A percentile compares a stretch with the other conserved stretches of the same genome.
These are phyloP conservation scores for Calvatia gigantea DNA, from an alignment of 768 basidiomycete species.

Conservation along the genomic window DNA sequence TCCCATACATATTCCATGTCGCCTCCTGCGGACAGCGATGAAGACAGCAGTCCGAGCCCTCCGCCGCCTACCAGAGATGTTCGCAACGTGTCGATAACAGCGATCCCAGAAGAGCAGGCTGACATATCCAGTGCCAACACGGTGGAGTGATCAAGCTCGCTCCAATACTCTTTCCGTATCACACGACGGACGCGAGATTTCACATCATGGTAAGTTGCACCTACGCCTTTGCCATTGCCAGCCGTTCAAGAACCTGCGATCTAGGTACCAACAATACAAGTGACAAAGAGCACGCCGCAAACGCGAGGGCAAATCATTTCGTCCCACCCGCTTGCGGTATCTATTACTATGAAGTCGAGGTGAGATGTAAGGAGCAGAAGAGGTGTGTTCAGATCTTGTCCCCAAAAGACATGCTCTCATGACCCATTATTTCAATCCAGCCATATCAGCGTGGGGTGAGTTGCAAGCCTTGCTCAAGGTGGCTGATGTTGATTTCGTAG, in stretches of 20 bases:
- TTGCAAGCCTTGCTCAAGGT: constrained; percentile 4
- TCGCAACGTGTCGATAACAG: constrained; percentile 17
- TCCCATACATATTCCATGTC: constrained; percentile 30
- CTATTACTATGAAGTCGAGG: constrained; percentile 91
- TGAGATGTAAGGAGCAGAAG: constrained; percentile 75
- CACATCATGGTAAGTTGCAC: constrained; percentile 54
- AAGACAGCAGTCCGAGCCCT: constrained; percentile 54
- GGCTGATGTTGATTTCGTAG: constrained; percentile 29
- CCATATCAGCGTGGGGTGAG: constrained; percentile 80
- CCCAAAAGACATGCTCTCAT: constrained; percentile 14
- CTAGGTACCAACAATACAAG: constrained; percentile 51
- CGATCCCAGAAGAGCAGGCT: constrained; percentile 35
- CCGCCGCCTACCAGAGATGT: constrained; percentile 31
- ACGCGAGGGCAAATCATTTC: constrained; percentile 72
- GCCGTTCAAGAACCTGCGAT: neutral
- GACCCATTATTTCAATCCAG: constrained; percentile 30
- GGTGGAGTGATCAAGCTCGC: constrained; percentile 74
- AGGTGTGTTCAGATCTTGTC: constrained; percentile 47
- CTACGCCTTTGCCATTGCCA: neutral
- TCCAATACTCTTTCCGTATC: constrained; percentile 58
- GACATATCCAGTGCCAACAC: constrained; percentile 59
- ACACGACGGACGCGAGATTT: constrained; percentile 69
- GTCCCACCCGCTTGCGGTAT: constrained; percentile 87
- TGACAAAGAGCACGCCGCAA: constrained; percentile 75
- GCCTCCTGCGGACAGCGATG: constrained; percentile 58